A percentile compares a stretch with the other conserved stretches of the same genome.
phyloP scores from a whole-genome alignment of 257 asterid genomes.

The Orobanche coerulescens region DNA sequence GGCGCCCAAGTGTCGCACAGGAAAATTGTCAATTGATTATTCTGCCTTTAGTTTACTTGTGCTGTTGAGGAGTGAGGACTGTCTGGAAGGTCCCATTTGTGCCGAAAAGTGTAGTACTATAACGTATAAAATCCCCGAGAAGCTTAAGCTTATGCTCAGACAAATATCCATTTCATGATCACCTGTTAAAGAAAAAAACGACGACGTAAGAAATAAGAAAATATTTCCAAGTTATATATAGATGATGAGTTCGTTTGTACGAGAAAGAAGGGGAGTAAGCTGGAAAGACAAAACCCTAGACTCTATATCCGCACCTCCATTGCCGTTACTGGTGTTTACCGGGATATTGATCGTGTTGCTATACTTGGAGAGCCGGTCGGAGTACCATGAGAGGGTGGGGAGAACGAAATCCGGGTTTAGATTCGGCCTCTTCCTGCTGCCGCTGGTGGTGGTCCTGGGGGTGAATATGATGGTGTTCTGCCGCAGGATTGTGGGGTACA shows the following conservation, averaged over 20 bases:
- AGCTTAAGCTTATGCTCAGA: no score
- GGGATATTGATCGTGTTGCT: slow-evolving; percentile 32
- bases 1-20: no score
- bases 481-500: slow-evolving; percentile 36
- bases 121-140: no score
- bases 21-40: no score
- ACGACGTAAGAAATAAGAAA: no score
- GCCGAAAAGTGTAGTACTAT: no score
- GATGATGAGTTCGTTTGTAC: slow-evolving; percentile 38
- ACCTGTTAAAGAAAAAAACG: no score
- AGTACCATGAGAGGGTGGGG: slow-evolving; percentile 29
- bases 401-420: slow-evolving; percentile 29
- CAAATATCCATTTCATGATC: no score
- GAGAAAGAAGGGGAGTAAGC: slow-evolving; percentile 44
- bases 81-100: no score
- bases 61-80: no score
- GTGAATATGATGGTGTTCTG: slow-evolving; percentile 34
- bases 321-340: slow-evolving; percentile 40
- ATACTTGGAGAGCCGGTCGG: slow-evolving; percentile 29
- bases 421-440: slow-evolving; percentile 36
- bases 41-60: no score
- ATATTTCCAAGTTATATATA: no score
- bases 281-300: slow-evolving; percentile 64
- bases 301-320: slow-evolving; percentile 54
- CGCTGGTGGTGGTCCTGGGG: slow-evolving; percentile 35